Conservation (phyloP, 2,329 filamentous ascomycete species). For the Penicillium freii region DNA sequence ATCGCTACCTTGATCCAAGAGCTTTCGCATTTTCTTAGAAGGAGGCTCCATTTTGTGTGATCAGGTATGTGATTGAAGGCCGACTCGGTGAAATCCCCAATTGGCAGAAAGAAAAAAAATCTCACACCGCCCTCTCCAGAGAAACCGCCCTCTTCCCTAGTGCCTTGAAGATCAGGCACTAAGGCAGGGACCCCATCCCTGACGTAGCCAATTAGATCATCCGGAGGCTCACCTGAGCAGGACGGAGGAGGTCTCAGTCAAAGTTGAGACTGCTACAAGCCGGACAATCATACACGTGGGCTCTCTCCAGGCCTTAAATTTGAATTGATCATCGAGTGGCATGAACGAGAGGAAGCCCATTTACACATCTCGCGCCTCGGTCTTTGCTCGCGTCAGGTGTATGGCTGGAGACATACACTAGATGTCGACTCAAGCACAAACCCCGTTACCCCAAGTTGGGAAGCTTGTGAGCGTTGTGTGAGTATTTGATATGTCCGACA, state of each 20-base stretch:
- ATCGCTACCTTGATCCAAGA: slow-evolving; percentile 43
- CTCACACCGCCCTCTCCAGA: slow-evolving; percentile 25
- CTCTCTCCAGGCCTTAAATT: slow-evolving; percentile 10
- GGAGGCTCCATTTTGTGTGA: slow-evolving; percentile 41
- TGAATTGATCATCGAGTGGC: slow-evolving; percentile 10
- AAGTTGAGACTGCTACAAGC: slow-evolving; percentile 15
- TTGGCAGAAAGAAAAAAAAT: slow-evolving; percentile 37
- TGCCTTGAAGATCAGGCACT: slow-evolving; percentile 11
- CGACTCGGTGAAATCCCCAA: slow-evolving; percentile 8
- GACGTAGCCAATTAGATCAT: slow-evolving; percentile 41
- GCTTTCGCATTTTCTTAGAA: slow-evolving; percentile 41
- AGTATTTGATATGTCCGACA: slow-evolving; percentile 15
- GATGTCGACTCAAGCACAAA: slow-evolving; percentile 42
- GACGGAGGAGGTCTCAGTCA: slow-evolving; percentile 14
- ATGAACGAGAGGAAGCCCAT: background rate
- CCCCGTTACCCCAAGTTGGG: slow-evolving; percentile 41
- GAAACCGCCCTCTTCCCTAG: background rate
- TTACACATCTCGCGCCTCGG: background rate
- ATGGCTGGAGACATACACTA: slow-evolving; percentile 39
- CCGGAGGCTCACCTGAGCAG: slow-evolving; percentile 14
- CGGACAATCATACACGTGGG: slow-evolving; percentile 16
- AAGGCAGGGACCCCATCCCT: slow-evolving; percentile 19
- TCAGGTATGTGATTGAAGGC: slow-evolving; percentile 3
- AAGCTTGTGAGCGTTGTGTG: slow-evolving; percentile 49
- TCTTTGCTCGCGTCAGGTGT: slow-evolving; percentile 27